phyloP scores from a whole-genome alignment of 225 moss, liverwort and hornwort species.

The Lunularia cruciata region DNA sequence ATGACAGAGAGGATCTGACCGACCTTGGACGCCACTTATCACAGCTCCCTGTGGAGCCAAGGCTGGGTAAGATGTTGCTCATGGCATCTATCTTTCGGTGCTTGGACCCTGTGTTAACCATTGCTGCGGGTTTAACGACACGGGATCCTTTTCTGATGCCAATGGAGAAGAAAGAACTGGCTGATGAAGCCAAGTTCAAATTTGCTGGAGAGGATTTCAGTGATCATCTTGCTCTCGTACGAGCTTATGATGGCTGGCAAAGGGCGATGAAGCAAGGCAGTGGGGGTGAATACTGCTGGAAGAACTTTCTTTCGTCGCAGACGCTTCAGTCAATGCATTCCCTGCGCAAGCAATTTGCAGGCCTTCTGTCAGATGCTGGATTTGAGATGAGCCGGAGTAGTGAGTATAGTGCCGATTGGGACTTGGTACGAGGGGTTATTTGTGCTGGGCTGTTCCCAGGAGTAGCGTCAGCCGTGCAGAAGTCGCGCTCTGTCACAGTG shows the following conservation, averaged over 20 bases:
- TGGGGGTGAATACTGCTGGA: conserved; percentile 86
- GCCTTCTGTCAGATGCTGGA: conserved; percentile 69
- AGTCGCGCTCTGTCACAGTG: conserved; percentile 69
- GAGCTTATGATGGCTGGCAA: conserved; percentile 92
- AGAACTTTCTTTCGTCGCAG: conserved; percentile 87
- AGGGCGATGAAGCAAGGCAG: conserved; percentile 57
- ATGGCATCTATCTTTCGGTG: conserved; percentile 90
- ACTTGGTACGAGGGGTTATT: conserved; percentile 85
- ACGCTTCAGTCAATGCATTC: conserved; percentile 86
- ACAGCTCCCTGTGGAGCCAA: conserved; percentile 85
- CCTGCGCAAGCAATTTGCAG: conserved; percentile 76
- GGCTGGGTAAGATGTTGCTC: conserved; percentile 92
- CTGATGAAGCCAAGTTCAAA: conserved; percentile 58
- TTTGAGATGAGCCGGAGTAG: conserved; percentile 67
- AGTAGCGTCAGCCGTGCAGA: conserved; percentile 81
- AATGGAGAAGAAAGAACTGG: conserved; percentile 82
- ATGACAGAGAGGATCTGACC: conserved; percentile 79
- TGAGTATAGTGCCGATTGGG: conserved; percentile 66
- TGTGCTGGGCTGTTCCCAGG: conserved; percentile 98
- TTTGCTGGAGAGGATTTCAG: conserved; percentile 82
- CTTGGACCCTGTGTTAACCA: conserved; percentile 90
- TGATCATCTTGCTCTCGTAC: conserved; percentile 87
- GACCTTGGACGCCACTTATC: conserved; percentile 89
- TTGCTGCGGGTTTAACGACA: conserved; percentile 80
- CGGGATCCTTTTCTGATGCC: conserved; percentile 88